Evolutionary conservation across 345 rosid species (phyloP).

Genomic region (Pistacia vera): DNA sequence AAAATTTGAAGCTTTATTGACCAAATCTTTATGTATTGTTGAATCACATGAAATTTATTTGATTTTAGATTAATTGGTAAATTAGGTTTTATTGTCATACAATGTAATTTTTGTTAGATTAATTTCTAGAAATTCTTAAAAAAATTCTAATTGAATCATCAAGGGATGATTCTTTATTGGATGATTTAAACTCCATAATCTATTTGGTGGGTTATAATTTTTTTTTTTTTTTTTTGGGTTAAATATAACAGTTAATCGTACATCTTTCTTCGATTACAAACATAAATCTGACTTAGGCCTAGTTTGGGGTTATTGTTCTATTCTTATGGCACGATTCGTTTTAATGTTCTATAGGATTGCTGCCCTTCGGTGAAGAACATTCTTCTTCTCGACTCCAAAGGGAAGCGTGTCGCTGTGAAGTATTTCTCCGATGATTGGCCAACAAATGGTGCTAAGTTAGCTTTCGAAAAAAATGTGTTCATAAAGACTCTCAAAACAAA

Average conservation of each 20-base stretch:
- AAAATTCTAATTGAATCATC: too few species aligned
- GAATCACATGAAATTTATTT: too few species aligned
- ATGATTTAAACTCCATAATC: not conserved
- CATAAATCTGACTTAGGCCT: too few species aligned
- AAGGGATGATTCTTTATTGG: too few species aligned
- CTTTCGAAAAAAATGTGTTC: conserved; percentile 69
- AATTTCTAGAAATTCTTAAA: too few species aligned
- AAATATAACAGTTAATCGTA: too few species aligned
- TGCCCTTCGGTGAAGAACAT: conserved; percentile 86
- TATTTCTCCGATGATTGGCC: conserved; percentile 94
- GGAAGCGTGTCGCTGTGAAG: conserved; percentile 82
- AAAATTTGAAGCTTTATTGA: too few species aligned
- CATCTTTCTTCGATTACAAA: too few species aligned
- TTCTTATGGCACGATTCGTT: not conserved
- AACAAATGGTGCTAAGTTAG: conserved; percentile 68
- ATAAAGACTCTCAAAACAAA: conserved; percentile 80
- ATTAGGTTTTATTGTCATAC: not conserved
- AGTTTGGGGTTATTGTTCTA: not conserved
- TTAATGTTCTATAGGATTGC: conserved; percentile 44
- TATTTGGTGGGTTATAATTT: too few species aligned
- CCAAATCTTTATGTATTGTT: too few species aligned
- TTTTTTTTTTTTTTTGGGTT: too few species aligned
- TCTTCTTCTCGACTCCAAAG: conserved; percentile 92
- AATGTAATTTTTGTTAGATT: not conserved
- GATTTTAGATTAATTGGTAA: not conserved